Evolutionary conservation across 225 moss, liverwort and hornwort genomes (phyloP), one percentile per base, ranked within the genome.

Genomic region (Asterella californica): DNA sequence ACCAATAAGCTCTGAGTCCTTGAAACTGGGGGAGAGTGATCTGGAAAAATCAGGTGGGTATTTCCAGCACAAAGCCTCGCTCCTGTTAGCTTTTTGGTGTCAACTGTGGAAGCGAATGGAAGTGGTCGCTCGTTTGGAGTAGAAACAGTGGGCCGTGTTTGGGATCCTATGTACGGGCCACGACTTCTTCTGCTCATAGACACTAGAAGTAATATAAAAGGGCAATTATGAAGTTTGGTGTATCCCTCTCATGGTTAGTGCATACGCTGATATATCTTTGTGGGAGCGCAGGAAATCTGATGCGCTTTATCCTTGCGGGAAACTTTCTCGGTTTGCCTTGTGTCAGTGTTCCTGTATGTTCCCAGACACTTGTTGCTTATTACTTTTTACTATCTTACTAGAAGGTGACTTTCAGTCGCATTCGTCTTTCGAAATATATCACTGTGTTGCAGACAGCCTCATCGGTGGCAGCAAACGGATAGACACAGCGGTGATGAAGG

Each of bases 261-360:
- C n/a, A 27, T 71, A 14, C 25, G 11, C 71, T 74, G 19, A 74
- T 74, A 48, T 7, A 29, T 47, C 2, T 54, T 24, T 76, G 54
- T 45, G 46, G 48, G n/a, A 42, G 42, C 79, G 72, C 84, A 93
- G 91, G 85, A 19, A 90, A 82, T 79, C 65, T 94, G n/a, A 92
- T 97, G 94, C 93, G 89, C 50, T 94, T 86, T 70, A 11, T 92
- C 33, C 79, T 81, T 65, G 87, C 87, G 74, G 88, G 93, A 49
- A 97, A 93, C 70, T 84, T 97, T 82, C 89, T 94, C 22, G 92
- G 94, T 37, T 71, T 97, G 50, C 94, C 93, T 73, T 90, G 90
- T 63, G 49, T 93, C 15, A 89, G 89, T 85, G 92, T 93, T 45
- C 94, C 91, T 80, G 93, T 94, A 80, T 1, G 52, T 53, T 32